phyloP scores from a whole-genome alignment of 1,284 basidiomycete species.

The Trichosporon sp. region DNA sequence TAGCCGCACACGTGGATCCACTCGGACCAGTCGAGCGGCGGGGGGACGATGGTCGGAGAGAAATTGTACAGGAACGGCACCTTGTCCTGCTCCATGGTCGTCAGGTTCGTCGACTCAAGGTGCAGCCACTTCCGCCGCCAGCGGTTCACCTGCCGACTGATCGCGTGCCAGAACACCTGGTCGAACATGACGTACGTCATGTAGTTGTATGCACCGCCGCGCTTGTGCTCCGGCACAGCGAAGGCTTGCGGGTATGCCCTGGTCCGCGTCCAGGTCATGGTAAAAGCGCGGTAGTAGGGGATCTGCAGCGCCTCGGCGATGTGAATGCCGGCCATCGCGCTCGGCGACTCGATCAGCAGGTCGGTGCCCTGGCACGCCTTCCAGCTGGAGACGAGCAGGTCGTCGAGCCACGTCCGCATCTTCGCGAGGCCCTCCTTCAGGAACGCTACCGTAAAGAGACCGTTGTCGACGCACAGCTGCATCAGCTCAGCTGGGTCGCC shows the following conservation, averaged over 20 bases:
- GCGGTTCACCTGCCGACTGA: slow-evolving; percentile 64
- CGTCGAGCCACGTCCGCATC: slow-evolving; percentile 73
- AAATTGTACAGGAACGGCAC: slow-evolving; percentile 69
- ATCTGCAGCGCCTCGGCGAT: slow-evolving; percentile 70
- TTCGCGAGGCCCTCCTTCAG: slow-evolving; percentile 82
- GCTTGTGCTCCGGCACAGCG: slow-evolving; percentile 53
- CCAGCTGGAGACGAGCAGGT: slow-evolving; percentile 65
- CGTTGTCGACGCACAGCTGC: slow-evolving; percentile 78
- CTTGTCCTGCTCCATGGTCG: slow-evolving; percentile 49
- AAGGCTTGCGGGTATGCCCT: slow-evolving; percentile 62
- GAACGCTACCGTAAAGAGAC: slow-evolving; percentile 92
- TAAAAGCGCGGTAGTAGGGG: slow-evolving; percentile 65
- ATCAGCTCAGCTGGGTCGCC: slow-evolving; percentile 69
- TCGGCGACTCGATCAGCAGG: slow-evolving; percentile 61
- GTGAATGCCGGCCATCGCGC: slow-evolving; percentile 73
- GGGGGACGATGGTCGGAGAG: slow-evolving; percentile 65
- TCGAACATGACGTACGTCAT: slow-evolving; percentile 56
- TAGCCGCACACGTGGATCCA: slow-evolving; percentile 92
- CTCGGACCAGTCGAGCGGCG: slow-evolving; percentile 93
- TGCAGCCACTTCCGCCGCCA: slow-evolving; percentile 60
- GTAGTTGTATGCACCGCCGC: slow-evolving; percentile 47
- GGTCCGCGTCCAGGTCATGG: slow-evolving; percentile 68
- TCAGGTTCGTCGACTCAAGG: slow-evolving; percentile 60
- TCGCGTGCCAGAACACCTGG: slow-evolving; percentile 71
- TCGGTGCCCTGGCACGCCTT: slow-evolving; percentile 65